These are phyloP conservation scores for Boletus semigastroideus DNA, from an alignment of 1,284 basidiomycete species.

Conservation along the genomic window DNA sequence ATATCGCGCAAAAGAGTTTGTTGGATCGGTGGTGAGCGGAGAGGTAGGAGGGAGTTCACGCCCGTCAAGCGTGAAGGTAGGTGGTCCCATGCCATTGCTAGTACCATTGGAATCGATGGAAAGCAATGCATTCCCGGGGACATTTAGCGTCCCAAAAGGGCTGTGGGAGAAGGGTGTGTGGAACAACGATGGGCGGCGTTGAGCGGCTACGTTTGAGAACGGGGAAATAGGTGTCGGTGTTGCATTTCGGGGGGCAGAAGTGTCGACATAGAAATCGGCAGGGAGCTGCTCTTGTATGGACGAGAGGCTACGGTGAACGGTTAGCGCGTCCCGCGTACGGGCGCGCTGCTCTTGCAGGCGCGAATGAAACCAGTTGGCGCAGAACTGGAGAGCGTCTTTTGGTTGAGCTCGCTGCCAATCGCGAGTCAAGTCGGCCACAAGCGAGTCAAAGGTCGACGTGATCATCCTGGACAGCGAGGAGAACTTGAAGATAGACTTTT, in stretches of 20 bases:
- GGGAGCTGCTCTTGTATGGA: conserved; percentile 52
- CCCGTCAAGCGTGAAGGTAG: conserved; percentile 58
- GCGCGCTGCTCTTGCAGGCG: conserved; percentile 82
- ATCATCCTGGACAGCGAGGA: conserved; percentile 20
- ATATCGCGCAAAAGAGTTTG: conserved; percentile 51
- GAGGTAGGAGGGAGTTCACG: conserved; percentile 63
- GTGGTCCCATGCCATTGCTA: conserved; percentile 37
- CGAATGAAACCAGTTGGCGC: conserved; percentile 92
- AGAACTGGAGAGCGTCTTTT: conserved; percentile 89
- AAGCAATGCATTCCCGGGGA: conserved; percentile 73
- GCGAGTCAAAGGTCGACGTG: conserved; percentile 70
- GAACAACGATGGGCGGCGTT: conserved; percentile 50
- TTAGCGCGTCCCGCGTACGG: conserved; percentile 65
- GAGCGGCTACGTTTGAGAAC: conserved; percentile 46
- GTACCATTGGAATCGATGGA: conserved; percentile 40
- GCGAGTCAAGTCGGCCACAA: conserved; percentile 85
- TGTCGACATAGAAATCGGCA: conserved; percentile 59
- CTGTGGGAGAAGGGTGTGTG: conserved; percentile 55
- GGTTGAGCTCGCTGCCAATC: conserved; percentile 86
- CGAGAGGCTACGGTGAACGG: conserved; percentile 45
- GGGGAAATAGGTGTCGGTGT: conserved; percentile 44
- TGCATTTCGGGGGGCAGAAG: conserved; percentile 35
- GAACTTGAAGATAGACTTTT: neutral
- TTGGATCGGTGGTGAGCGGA: conserved; percentile 45
- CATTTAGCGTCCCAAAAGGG: conserved; percentile 74